Evolutionary conservation across 176 grass and related monocot species (phyloP).

Genomic region (Musa schizocarpa): DNA sequence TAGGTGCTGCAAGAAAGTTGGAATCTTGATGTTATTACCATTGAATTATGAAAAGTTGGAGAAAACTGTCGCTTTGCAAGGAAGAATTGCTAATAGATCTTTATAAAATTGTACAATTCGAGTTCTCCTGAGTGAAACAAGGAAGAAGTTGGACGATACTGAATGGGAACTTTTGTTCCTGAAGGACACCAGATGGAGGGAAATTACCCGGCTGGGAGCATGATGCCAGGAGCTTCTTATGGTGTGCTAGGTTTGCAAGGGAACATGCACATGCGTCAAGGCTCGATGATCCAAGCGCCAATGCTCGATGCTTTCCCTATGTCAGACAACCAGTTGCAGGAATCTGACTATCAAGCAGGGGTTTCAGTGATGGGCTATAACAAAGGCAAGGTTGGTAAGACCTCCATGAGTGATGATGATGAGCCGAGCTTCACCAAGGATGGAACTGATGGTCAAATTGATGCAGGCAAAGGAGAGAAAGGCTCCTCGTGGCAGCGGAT

Average conservation of each 20-base stretch:
- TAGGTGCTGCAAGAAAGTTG: too few species aligned
- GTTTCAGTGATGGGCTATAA: conserved; percentile 51
- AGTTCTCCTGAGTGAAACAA: not conserved
- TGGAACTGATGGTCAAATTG: conserved; percentile 28
- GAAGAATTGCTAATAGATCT: not conserved
- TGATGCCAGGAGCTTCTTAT: conserved; percentile 40
- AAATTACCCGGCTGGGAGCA: conserved; percentile 32
- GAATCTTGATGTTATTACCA: too few species aligned
- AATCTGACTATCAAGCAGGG: conserved; percentile 3
- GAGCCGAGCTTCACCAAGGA: conserved; percentile 1
- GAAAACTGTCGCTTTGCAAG: not conserved
- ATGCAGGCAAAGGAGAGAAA: conserved; percentile 35
- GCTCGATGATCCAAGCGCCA: conserved; percentile 18
- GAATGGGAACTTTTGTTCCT: not conserved
- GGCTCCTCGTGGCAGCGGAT: conserved; percentile 68
- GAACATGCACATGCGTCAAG: conserved; percentile 39
- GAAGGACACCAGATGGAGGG: conserved; percentile 49
- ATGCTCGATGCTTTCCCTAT: conserved; percentile 29
- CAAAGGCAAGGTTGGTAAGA: conserved; percentile 37
- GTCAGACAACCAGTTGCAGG: conserved; percentile 17
- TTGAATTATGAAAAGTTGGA: not conserved
- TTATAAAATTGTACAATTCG: not conserved
- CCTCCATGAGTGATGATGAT: conserved; percentile 35
- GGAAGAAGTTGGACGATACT: too few species aligned
- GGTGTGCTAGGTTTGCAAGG: conserved; percentile 34